A percentile compares a stretch with the other conserved stretches of the same genome.
Evolutionary conservation across 2,329 filamentous ascomycete genomes (phyloP).

Genomic region (Rhinocladiella similis): DNA sequence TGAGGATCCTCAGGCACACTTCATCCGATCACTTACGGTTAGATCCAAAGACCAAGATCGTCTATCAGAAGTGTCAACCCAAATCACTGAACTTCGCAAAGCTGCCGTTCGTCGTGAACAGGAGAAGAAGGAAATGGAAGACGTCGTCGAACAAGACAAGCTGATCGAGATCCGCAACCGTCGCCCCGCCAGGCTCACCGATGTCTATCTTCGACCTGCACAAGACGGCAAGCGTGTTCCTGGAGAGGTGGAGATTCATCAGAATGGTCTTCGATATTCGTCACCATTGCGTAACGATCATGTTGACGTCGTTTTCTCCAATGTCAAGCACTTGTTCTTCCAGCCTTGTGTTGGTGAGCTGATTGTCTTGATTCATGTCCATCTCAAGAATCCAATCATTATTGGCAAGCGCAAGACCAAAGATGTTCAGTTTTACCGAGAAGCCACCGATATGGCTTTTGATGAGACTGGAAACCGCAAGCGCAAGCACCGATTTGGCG

Average conservation of each 20-base stretch:
- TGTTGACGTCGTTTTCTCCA: constrained; percentile 95
- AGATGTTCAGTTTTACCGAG: constrained; percentile 96
- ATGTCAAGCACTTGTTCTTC: constrained; percentile 98
- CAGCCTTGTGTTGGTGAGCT: constrained; percentile 95
- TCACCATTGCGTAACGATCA: constrained; percentile 77
- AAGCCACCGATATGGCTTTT: constrained; percentile 97
- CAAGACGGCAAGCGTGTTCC: constrained; percentile 97
- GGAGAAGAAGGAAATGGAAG: constrained; percentile 99
- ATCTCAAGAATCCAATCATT: constrained; percentile 96
- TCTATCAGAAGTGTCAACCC: constrained; percentile 85
- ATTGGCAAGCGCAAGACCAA: constrained; percentile 99
- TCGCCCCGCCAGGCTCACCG: constrained; percentile 83
- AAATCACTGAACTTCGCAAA: constrained; percentile 96
- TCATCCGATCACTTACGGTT: constrained; percentile 93
- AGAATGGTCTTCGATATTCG: constrained; percentile 96
- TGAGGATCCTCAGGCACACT: constrained; percentile 93
- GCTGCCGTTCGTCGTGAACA: constrained; percentile 89
- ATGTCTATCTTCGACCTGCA: constrained; percentile 92
- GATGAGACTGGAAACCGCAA: constrained; percentile 98
- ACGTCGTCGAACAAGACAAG: constrained; percentile 98
- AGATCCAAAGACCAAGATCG: constrained; percentile 84
- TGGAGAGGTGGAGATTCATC: constrained; percentile 94
- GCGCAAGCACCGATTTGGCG: constrained; percentile 94
- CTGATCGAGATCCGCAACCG: constrained; percentile 92
- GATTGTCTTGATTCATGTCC: constrained; percentile 96